A percentile compares a stretch with the other conserved stretches of the same genome.
Conservation (phyloP, 805 yeast genomes). For the Kazachstania bromeliacearum region DNA sequence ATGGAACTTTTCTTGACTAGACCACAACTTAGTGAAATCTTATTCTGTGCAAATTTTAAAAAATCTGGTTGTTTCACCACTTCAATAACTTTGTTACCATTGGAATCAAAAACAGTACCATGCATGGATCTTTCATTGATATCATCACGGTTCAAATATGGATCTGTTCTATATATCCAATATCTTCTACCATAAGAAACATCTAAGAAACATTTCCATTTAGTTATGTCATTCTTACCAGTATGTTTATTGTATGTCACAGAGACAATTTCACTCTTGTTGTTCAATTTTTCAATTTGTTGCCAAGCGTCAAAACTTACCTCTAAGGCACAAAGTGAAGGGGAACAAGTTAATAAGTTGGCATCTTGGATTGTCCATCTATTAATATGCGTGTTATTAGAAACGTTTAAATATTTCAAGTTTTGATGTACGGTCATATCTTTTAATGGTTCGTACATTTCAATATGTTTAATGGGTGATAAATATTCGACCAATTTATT, state of each 20-base stretch:
- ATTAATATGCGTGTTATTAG: conserved; percentile 51
- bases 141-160: conserved; percentile 28
- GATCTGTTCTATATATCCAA: conserved; percentile 56
- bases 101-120: conserved; percentile 50
- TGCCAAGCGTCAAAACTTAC: conserved; percentile 44
- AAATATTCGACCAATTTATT: conserved; percentile 28
- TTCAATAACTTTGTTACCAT: conserved; percentile 49
- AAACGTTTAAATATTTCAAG: conserved; percentile 53
- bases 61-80: conserved; percentile 33
- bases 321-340: conserved; percentile 55
- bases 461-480: conserved; percentile 20
- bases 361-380: conserved; percentile 51
- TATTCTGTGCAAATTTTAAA: conserved; percentile 32
- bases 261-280: conserved; percentile 18
- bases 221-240: conserved; percentile 11
- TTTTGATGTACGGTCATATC: conserved; percentile 20
- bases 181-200: conserved; percentile 58
- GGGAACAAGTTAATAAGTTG: conserved; percentile 36
- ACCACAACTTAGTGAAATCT: conserved; percentile 32
- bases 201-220: conserved; percentile 29
- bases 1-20: conserved; percentile 22
- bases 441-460: conserved; percentile 4
- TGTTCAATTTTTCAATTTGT: conserved; percentile 24
- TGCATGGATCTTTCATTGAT: conserved; percentile 23
- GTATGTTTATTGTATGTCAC: conserved; percentile 14